Conservation (phyloP, 192 early-diverging fungal species). For the Thamnidium elegans region DNA sequence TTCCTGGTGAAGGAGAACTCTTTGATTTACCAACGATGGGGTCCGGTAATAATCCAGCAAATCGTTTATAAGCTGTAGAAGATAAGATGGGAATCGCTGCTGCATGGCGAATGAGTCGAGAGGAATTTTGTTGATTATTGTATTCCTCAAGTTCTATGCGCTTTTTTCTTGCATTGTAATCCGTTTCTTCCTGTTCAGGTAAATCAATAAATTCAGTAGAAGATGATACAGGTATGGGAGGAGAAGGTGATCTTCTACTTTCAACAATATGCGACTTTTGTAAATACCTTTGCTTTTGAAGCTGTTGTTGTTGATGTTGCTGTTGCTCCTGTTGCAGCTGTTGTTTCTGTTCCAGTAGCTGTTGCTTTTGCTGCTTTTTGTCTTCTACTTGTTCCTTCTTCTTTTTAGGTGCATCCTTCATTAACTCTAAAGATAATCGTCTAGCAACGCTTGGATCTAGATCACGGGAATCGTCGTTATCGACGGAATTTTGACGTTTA, state of each 20-base stretch:
- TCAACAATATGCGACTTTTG: background rate
- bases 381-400: slow-evolving; percentile 1
- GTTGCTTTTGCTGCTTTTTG: background rate
- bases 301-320: background rate
- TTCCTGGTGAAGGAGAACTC: slow-evolving; percentile 19
- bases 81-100: slow-evolving; percentile 11
- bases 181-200: background rate
- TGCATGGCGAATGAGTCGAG: slow-evolving; percentile 1
- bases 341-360: background rate
- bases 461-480: background rate
- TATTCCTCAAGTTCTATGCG: background rate
- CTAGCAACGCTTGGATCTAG: slow-evolving; percentile 28
- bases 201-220: background rate
- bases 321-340: too few species aligned
- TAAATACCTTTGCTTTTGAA: background rate
- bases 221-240: too few species aligned
- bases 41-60: slow-evolving; percentile 17
- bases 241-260: background rate
- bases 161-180: background rate
- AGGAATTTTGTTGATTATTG: background rate
- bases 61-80: slow-evolving; percentile 8
- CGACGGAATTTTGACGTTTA: background rate
- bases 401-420: slow-evolving; percentile 27
- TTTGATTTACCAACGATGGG: slow-evolving; percentile 17
- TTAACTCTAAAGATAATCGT: slow-evolving; percentile 32